Evolutionary conservation across 2,329 filamentous ascomycete genomes (phyloP).

Genomic region (Macrophomina tecta): DNA sequence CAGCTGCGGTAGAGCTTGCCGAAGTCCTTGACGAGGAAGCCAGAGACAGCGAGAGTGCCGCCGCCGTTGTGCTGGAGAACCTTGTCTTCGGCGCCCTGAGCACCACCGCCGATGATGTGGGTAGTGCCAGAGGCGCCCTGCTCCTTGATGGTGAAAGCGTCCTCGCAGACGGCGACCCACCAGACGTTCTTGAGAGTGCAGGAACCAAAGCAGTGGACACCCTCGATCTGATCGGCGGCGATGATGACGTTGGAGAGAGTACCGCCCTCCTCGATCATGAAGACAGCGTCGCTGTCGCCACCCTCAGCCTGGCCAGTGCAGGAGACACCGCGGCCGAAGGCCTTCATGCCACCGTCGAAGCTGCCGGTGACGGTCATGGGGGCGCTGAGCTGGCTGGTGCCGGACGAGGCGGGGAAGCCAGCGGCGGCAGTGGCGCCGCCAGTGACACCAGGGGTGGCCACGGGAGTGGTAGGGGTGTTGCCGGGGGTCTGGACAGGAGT

Average conservation of each 20-base stretch:
- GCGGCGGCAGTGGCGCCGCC: constrained; percentile 14
- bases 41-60: constrained; percentile 40
- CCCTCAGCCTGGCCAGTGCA: constrained; percentile 28
- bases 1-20: constrained; percentile 43
- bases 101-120: constrained; percentile 40
- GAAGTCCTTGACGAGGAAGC: constrained; percentile 39
- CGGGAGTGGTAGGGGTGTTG: constrained; percentile 17
- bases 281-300: constrained; percentile 29
- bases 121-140: constrained; percentile 32
- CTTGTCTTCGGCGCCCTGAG: constrained; percentile 38
- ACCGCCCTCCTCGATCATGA: constrained; percentile 35
- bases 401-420: constrained; percentile 26
- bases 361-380: constrained; percentile 26
- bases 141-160: constrained; percentile 41
- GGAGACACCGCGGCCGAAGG: constrained; percentile 27
- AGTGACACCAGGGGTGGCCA: constrained; percentile 17
- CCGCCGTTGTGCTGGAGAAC: constrained; percentile 43
- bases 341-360: constrained; percentile 30
- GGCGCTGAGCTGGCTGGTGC: constrained; percentile 26
- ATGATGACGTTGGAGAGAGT: constrained; percentile 58
- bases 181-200: constrained; percentile 51
- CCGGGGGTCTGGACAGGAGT: constrained; percentile 9
- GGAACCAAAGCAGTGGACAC: constrained; percentile 58
- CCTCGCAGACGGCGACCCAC: constrained; percentile 47
- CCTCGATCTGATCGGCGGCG: constrained; percentile 54